Evolutionary conservation across 768 basidiomycete genomes (phyloP).

Genomic region (Kwoniella sp.): DNA sequence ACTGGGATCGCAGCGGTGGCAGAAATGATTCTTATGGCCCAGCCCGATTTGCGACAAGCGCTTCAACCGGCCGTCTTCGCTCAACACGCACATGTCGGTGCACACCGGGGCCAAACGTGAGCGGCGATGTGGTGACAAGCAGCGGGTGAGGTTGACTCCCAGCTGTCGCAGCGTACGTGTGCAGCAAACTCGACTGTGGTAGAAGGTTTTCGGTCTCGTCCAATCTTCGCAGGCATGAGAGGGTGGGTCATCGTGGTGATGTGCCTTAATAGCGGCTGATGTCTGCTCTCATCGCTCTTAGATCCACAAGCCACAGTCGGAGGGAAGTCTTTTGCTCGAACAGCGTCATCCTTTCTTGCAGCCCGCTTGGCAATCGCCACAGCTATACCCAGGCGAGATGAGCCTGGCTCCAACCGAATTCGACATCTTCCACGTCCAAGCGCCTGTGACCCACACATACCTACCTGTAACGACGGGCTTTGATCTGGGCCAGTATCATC

Average conservation of each 20-base stretch:
- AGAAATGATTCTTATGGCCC: slow-evolving; percentile 7
- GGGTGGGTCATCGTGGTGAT: no score
- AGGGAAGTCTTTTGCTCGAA: no score
- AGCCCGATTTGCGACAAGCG: slow-evolving; percentile 45
- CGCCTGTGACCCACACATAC: background rate
- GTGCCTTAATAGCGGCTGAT: no score
- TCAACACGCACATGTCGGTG: slow-evolving; percentile 46
- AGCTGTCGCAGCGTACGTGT: slow-evolving; percentile 26
- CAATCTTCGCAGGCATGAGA: slow-evolving; percentile 44
- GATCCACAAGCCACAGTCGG: no score
- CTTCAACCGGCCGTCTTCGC: slow-evolving; percentile 43
- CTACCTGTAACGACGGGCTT: background rate
- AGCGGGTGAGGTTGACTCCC: background rate
- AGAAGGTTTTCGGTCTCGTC: slow-evolving; percentile 43
- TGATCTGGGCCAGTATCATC: slow-evolving; percentile 8
- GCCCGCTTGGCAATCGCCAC: no score
- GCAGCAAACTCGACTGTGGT: slow-evolving; percentile 27
- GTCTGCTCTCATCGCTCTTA: no score
- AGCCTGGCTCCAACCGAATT: no score
- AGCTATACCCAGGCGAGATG: no score
- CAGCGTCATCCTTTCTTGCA: no score
- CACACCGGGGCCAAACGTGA: slow-evolving; percentile 48
- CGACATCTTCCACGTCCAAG: no score
- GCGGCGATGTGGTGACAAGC: background rate
- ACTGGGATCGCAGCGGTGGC: background rate